Conservation (phyloP, 768 basidiomycete species). For the Podaxis sp. region DNA sequence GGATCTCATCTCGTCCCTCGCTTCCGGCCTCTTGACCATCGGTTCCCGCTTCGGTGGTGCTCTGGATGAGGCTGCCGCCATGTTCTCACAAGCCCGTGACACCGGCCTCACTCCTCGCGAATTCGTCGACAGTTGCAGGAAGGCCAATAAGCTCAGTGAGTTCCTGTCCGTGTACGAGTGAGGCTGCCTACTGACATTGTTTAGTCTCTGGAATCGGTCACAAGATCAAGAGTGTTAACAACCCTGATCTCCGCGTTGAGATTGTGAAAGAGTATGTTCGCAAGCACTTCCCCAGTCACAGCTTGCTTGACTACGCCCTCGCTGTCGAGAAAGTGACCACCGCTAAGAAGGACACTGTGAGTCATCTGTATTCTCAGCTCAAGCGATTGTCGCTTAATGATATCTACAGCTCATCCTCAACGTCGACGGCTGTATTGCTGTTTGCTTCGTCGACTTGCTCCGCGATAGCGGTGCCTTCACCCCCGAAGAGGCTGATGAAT, state of each 20-base stretch:
- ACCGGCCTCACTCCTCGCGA: conserved; percentile 95
- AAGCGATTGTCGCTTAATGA: conserved; percentile 4
- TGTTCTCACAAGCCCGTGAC: conserved; percentile 92
- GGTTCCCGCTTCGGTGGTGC: conserved; percentile 98
- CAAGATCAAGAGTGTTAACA: conserved; percentile 99
- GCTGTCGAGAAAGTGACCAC: conserved; percentile 98
- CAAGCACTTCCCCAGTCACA: conserved; percentile 96
- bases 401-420: conserved; percentile 77
- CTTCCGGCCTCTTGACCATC: conserved; percentile 95
- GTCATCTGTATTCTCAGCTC: conserved; percentile 18
- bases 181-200: conserved; percentile 1
- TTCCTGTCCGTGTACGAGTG: conserved; percentile 16
- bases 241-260: conserved; percentile 90
- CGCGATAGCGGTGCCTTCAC: conserved; percentile 93
- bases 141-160: conserved; percentile 90
- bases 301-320: conserved; percentile 89
- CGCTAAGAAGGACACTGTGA: conserved; percentile 91
- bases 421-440: conserved; percentile 94
- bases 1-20: conserved; percentile 94
- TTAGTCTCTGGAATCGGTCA: conserved; percentile 96
- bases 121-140: conserved; percentile 91
- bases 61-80: conserved; percentile 92
- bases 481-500: conserved; percentile 93
- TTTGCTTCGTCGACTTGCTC: conserved; percentile 93
- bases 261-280: conserved; percentile 93